phyloP scores from a whole-genome alignment of 805 yeast genomes.

The Wickerhamomyces strasburgensis region DNA sequence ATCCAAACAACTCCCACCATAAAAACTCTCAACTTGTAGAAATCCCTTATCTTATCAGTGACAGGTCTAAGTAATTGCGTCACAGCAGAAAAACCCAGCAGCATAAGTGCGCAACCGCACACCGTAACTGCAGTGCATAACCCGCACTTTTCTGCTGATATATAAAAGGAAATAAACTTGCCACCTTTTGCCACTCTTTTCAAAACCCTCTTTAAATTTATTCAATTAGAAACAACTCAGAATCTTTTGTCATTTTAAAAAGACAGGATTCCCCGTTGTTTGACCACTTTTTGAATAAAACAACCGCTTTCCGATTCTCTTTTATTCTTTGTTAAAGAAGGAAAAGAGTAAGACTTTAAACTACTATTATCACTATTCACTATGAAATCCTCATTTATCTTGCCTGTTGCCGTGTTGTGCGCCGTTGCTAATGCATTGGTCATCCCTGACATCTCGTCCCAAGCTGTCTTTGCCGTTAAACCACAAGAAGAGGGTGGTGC shows the following conservation, averaged over 20 bases:
- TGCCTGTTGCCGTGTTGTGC: slow-evolving; percentile 33
- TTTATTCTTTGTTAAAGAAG: background rate
- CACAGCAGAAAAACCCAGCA: no score
- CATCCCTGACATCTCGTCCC: slow-evolving; percentile 49
- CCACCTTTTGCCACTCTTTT: no score
- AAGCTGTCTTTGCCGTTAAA: slow-evolving; percentile 31
- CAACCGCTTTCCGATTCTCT: background rate
- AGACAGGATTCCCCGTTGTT: no score
- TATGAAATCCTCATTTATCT: slow-evolving; percentile 15
- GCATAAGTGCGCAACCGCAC: no score
- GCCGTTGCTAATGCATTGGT: slow-evolving; percentile 49
- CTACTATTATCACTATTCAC: background rate
- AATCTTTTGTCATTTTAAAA: slow-evolving; percentile 5
- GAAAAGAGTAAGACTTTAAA: no score
- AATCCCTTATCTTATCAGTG: background rate
- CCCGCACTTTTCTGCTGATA: no score
- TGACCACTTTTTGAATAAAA: no score
- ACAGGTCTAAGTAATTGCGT: no score
- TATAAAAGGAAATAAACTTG: background rate
- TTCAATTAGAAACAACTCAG: no score
- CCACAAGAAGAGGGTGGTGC: slow-evolving; percentile 5
- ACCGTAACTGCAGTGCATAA: no score
- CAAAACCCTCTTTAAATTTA: no score
- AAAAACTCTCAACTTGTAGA: background rate
- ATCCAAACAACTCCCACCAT: background rate